phyloP scores from a whole-genome alignment of 768 basidiomycete species.

The Auricularia auricula-judae region DNA sequence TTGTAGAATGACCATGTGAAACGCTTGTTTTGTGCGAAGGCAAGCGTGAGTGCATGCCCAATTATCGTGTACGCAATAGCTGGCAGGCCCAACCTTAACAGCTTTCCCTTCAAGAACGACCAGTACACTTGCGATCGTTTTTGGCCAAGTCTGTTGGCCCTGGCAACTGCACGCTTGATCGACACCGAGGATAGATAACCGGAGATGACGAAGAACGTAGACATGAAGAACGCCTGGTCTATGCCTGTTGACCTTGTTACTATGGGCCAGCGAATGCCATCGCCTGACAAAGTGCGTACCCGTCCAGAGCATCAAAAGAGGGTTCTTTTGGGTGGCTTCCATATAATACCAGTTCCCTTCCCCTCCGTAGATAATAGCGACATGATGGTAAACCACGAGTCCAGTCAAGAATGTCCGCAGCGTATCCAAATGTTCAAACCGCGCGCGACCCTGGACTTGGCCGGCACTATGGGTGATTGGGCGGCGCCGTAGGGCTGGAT shows the following conservation, averaged over 20 bases:
- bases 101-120: neutral
- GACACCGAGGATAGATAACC: neutral
- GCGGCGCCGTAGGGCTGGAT: neutral
- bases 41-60: neutral
- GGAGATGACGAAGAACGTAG: neutral
- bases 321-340: neutral
- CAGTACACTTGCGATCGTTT: neutral
- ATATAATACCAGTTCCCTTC: neutral
- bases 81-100: neutral
- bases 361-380: neutral
- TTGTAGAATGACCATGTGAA: neutral
- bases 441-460: neutral
- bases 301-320: neutral
- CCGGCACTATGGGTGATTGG: neutral
- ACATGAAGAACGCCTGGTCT: neutral
- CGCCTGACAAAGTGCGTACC: neutral
- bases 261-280: neutral
- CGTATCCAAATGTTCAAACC: neutral
- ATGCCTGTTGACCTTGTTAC: neutral
- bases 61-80: neutral
- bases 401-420: neutral
- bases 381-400: neutral
- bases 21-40: neutral
- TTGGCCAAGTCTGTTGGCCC: neutral
- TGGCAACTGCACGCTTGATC: neutral